phyloP scores from a whole-genome alignment of 768 basidiomycete genomes.

The Lactarius quietus region DNA sequence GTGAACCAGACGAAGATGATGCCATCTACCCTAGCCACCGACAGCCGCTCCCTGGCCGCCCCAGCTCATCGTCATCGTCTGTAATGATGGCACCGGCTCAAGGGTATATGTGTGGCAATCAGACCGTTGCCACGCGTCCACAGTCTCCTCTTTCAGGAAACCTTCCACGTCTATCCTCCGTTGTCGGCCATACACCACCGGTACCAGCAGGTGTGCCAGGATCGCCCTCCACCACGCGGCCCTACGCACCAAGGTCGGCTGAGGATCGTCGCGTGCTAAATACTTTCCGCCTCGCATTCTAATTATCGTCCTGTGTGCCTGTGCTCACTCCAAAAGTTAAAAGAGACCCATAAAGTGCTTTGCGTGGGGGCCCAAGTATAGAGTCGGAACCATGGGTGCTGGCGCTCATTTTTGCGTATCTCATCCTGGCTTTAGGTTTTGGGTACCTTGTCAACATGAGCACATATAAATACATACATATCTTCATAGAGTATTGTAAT shows the following conservation, averaged over 20 bases:
- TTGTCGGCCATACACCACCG: conserved; percentile 21
- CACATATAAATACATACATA: neutral
- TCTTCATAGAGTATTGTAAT: conserved; percentile 12
- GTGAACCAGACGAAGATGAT: conserved; percentile 31
- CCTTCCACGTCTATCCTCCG: conserved; percentile 25
- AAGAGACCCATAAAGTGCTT: neutral
- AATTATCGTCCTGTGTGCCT: conserved; percentile 7
- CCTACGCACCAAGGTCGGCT: conserved; percentile 34
- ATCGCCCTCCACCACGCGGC: conserved; percentile 20
- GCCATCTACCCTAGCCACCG: conserved; percentile 26
- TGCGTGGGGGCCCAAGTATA: neutral
- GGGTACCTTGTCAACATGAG: neutral
- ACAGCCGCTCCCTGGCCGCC: conserved; percentile 13
- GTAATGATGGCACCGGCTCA: conserved; percentile 12
- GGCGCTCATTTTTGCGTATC: neutral
- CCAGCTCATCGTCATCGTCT: conserved; percentile 20
- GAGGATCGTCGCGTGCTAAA: conserved; percentile 37
- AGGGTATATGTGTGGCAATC: conserved; percentile 9
- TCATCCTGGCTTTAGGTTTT: conserved; percentile 12
- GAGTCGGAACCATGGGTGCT: neutral
- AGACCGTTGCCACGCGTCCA: conserved; percentile 7
- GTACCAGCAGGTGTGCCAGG: conserved; percentile 17
- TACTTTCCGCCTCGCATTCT: conserved; percentile 36
- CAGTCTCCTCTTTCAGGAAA: conserved; percentile 17
- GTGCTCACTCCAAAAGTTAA: conserved; percentile 15